Evolutionary conservation across 192 early-diverging fungal genomes (phyloP), one percentile per base, ranked within the genome.

Genomic region (Phlyctochytrium bullatum): DNA sequence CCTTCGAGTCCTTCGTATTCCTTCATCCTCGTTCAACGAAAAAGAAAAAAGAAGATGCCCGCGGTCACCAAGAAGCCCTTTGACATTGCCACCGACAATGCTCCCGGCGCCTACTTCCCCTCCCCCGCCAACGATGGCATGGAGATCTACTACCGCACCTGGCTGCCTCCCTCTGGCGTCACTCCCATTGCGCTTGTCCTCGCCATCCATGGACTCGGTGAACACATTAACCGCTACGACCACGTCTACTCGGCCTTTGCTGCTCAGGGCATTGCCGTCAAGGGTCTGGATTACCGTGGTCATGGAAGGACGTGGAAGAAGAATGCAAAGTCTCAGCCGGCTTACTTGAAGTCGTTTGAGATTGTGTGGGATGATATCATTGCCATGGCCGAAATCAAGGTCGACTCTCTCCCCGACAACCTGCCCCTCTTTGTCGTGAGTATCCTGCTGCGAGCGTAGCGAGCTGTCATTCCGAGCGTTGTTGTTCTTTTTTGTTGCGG

Each of bases 221-320:
- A 89, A 65, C 86, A 87, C 66, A 71, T 80, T 59, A 66, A 77
- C 62, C 79, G 88, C 14, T 89, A 89, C 73, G 78, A 88, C 50
- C 76, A 86, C 36, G 72, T 89, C 40, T 87, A 87, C 68, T 61
- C 73, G 28, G 66, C 67, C 20, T 88, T 88, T 65, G 76, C 79
- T 40, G 72, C 61, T 50, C 62, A 65, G 28, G 86, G 83, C 1
- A 83, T 92, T 63, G 71, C 84, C 59, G 76, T 83, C 68, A 75
- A 75, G 31, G 80, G 65, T 14, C 85, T 74, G 61, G 89, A 90
- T 69, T 88, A 88, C 67, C 73, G 90, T 50, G 90, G 90, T 31
- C 86, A 80, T 62, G 90, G 90, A 20, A 62, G 86, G 64, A 91
- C 90, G 32, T 78, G 74, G 51, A 77, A 77, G 64, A 27, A 74